These are phyloP conservation scores for Aethionema arabicum DNA, from an alignment of 345 rosid species.

Conservation along the genomic window DNA sequence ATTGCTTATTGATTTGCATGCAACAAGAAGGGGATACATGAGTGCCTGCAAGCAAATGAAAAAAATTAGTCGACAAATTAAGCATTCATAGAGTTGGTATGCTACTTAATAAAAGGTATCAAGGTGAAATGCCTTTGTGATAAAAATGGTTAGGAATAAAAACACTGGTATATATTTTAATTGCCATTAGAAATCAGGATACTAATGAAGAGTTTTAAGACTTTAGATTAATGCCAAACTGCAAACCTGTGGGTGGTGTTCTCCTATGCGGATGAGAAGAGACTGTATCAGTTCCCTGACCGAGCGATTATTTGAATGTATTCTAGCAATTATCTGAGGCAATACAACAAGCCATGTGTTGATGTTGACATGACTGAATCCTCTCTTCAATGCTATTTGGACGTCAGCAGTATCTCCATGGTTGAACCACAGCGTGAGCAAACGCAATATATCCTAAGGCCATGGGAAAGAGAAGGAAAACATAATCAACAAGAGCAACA, in stretches of 20 bases:
- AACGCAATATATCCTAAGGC: conserved; percentile 94
- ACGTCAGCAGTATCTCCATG: conserved; percentile 94
- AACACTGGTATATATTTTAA: not conserved
- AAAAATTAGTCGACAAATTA: conserved; percentile 20
- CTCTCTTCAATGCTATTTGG: conserved; percentile 80
- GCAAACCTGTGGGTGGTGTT: conserved; percentile 93
- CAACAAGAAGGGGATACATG: conserved; percentile 99
- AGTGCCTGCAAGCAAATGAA: conserved; percentile 63
- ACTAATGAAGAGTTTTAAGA: conserved; percentile 2
- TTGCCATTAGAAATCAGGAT: conserved; percentile 16
- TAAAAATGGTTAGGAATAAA: conserved; percentile 18
- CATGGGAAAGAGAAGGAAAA: conserved; percentile 21
- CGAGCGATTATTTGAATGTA: conserved; percentile 92
- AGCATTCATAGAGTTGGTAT: conserved; percentile 11
- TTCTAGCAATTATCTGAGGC: conserved; percentile 99
- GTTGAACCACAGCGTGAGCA: conserved; percentile 97
- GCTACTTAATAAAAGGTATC: not conserved
- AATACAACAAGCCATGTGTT: conserved; percentile 97
- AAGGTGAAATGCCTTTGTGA: conserved; percentile 9
- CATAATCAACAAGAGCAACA: conserved; percentile 15
- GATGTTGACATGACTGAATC: conserved; percentile 85
- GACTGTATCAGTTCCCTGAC: conserved; percentile 93
- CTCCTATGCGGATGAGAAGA: conserved; percentile 93
- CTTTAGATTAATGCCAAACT: conserved; percentile 16
- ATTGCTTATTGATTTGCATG: conserved; percentile 96